These are phyloP conservation scores for Debaryomyces sp. DNA, from an alignment of 1,139 yeast genomes.

Conservation along the genomic window DNA sequence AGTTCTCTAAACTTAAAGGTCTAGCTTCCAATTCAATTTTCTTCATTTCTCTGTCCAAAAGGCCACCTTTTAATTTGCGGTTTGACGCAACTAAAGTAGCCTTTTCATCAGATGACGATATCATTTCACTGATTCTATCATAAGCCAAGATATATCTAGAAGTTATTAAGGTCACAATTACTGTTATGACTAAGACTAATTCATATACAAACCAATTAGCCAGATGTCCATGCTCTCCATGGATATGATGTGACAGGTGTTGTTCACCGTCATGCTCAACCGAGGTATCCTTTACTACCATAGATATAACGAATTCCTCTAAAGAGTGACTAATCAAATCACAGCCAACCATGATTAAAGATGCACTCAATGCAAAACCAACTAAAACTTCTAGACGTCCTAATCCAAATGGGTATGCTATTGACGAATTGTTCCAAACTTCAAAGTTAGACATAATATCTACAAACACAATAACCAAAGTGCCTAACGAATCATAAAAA, in stretches of 20 bases:
- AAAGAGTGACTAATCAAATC: conserved; percentile 83
- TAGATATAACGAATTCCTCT: conserved; percentile 66
- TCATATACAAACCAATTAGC: conserved; percentile 39
- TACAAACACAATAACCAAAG: conserved; percentile 68
- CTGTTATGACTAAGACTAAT: conserved; percentile 27
- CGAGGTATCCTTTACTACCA: conserved; percentile 37
- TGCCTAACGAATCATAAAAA: conserved; percentile 85
- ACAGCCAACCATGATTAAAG: conserved; percentile 86
- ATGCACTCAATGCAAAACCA: conserved; percentile 84
- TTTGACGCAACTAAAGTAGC: neutral
- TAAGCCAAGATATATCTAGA: conserved; percentile 39
- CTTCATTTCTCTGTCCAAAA: conserved; percentile 12
- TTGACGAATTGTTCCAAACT: conserved; percentile 85
- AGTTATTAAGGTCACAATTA: conserved; percentile 37
- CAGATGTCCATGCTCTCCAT: conserved; percentile 41
- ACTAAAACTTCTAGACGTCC: conserved; percentile 85
- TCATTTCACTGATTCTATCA: conserved; percentile 39
- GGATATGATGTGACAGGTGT: conserved; percentile 55
- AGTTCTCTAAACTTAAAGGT: neutral
- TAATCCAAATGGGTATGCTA: conserved; percentile 88
- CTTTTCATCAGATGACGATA: conserved; percentile 21
- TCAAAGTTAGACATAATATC: conserved; percentile 86
- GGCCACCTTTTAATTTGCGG: conserved; percentile 10
- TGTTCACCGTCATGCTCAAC: conserved; percentile 27
- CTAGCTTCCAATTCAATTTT: conserved; percentile 9